Base-by-base conservation (phyloP, 1,139 yeast species). In the Candida glucosophila region DNA sequence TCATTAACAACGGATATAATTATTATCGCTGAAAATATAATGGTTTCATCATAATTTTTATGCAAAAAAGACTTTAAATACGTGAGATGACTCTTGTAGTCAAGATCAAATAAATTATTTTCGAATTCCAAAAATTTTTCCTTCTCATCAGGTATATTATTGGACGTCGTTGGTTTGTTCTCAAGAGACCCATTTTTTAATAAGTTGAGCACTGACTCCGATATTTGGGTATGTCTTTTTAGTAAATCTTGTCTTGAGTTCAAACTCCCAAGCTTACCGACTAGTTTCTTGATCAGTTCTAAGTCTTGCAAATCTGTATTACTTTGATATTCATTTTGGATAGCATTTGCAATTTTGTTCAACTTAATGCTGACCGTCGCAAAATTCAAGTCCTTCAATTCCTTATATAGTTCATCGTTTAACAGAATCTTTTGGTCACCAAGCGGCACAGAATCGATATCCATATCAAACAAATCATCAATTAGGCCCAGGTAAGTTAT, bases 401-500 rank as follows among this genome's bases (percentile, higher is more conserved):
- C 60, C 11, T 58, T 49, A 49, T 56, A 45, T 37, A 57, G 31
- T 39, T 52, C 47, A 45, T 65, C 53, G 33, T 43, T 35, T 2
- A 44, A 22, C 20, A 40, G 41, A 13, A 33, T 24, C 18, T 38
- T 40, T 8, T 33, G 26, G 5, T 30, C 26, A 13, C 31, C 23
- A 6, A 29, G 21, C 5, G 20, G 19, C 3, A 32, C 29, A 10
- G 36, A 41, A 11, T 41, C 44, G 15, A 75, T 52, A 3, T 69
- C 58, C 5, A 74, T 55, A 4, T 68, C 72, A 39, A 75, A 64
- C 14, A 76, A 50, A 43, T 86, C 95, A 45, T 83, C 88, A 13
- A 86, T 59, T 9, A 90, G 58, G 1, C 98, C 98, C 18, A 73
- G 67, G 45, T 88, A 90, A 2, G 85, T 81, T 38, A 88, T 55